These are phyloP conservation scores for Helminthosporium solani DNA, from an alignment of 2,329 filamentous ascomycete species.

Conservation along the genomic window DNA sequence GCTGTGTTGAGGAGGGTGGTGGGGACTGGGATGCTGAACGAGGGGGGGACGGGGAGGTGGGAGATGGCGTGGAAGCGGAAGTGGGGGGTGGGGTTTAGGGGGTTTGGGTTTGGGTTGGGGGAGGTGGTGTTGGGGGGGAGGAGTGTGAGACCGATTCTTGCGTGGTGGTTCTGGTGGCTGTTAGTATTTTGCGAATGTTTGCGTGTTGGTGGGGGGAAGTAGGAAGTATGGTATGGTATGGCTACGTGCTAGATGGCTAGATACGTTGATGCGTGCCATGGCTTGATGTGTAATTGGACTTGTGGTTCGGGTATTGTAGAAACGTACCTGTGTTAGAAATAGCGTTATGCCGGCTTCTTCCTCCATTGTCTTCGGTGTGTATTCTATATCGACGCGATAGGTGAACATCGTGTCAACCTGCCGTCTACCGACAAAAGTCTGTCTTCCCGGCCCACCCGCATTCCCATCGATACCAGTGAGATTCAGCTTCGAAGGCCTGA, in stretches of 20 bases:
- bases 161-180: constrained; percentile 50
- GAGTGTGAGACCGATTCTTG: constrained; percentile 47
- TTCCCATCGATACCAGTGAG: constrained; percentile 55
- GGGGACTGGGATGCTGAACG: constrained; percentile 45
- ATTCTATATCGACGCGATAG: constrained; percentile 52
- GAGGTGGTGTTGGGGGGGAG: constrained; percentile 14
- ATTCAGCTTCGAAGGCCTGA: constrained; percentile 55
- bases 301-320: too few species aligned
- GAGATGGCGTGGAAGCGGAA: constrained; percentile 51
- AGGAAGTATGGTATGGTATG: too few species aligned
- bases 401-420: constrained; percentile 58
- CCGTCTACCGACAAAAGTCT: constrained; percentile 54
- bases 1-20: constrained; percentile 36
- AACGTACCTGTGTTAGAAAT: constrained; percentile 48
- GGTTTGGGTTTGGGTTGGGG: too few species aligned
- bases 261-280: too few species aligned
- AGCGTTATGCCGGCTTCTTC: constrained; percentile 56
- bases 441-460: constrained; percentile 46
- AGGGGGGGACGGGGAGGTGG: constrained; percentile 42
- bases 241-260: too few species aligned
- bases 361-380: constrained; percentile 38
- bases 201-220: too few species aligned
- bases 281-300: too few species aligned
- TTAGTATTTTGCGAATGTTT: too few species aligned
- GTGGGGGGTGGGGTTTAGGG: constrained; percentile 30